phyloP scores from a whole-genome alignment of 2,329 filamentous ascomycete species.

The Phyllosticta citrichinensis region DNA sequence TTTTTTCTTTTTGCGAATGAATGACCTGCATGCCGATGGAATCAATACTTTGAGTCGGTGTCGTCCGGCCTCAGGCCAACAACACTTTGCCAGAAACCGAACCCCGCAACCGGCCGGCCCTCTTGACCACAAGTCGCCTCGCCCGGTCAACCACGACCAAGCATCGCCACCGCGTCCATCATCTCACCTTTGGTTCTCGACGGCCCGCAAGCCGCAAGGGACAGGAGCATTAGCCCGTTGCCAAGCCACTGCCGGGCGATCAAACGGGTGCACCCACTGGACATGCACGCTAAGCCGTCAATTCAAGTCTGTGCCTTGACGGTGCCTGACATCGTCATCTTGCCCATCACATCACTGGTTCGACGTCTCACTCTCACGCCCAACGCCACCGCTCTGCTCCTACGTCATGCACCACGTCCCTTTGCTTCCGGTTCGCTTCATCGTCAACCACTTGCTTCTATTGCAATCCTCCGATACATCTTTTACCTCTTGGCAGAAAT shows the following conservation, averaged over 20 bases:
- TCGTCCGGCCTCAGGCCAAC: not conserved
- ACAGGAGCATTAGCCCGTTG: not conserved
- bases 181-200: not conserved
- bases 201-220: not conserved
- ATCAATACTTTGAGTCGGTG: not conserved
- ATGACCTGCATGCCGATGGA: conserved; percentile 14
- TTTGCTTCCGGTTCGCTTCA: not conserved
- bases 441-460: not conserved
- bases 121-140: too few relatives aligned
- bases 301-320: not conserved
- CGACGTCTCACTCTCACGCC: not conserved
- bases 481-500: not conserved
- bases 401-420: not conserved
- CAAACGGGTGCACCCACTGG: not conserved
- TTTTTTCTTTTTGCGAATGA: conserved; percentile 15
- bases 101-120: not conserved
- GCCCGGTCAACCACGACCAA: too few relatives aligned
- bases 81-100: not conserved
- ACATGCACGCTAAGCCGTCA: not conserved
- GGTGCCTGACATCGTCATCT: not conserved
- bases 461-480: not conserved
- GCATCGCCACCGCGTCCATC: not conserved
- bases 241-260: conserved; percentile 9
- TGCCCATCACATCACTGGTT: not conserved
- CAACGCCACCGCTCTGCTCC: not conserved